Conservation (phyloP, 1,284 basidiomycete genomes). For the Ustilago cynodontis region DNA sequence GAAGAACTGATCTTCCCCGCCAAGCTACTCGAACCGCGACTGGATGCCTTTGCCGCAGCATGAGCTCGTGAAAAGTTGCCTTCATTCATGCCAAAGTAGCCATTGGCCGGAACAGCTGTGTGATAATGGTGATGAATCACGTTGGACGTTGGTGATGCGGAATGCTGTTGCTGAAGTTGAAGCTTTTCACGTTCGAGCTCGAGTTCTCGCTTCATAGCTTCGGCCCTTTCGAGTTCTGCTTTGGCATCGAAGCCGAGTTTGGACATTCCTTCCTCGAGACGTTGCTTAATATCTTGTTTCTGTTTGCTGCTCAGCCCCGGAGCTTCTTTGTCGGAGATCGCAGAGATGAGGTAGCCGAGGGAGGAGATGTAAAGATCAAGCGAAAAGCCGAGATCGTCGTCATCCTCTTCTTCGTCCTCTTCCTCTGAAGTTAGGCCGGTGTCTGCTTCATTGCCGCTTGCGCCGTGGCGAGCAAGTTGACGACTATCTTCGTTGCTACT, state of each 20-base stretch:
- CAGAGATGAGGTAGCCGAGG: constrained; percentile 53
- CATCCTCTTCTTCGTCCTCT: constrained; percentile 20
- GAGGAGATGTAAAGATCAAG: constrained; percentile 58
- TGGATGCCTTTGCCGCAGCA: constrained; percentile 33
- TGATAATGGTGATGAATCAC: constrained; percentile 52
- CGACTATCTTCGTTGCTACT: background rate
- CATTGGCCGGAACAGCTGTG: constrained; percentile 9
- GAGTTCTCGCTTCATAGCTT: constrained; percentile 39
- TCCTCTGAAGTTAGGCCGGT: constrained; percentile 3
- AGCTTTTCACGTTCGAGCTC: constrained; percentile 37
- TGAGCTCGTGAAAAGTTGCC: constrained; percentile 35
- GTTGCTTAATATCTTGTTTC: constrained; percentile 33
- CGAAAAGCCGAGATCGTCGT: constrained; percentile 52
- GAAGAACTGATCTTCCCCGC: constrained; percentile 42
- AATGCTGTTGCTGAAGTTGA: constrained; percentile 14
- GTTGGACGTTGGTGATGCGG: constrained; percentile 3
- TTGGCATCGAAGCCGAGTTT: constrained; percentile 47
- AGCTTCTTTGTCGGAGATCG: constrained; percentile 50
- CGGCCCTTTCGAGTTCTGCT: constrained; percentile 35
- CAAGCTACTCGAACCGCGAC: constrained; percentile 9
- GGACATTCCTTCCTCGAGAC: constrained; percentile 48
- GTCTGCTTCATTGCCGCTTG: constrained; percentile 1
- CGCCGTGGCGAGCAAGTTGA: background rate
- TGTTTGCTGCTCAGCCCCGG: constrained; percentile 39
- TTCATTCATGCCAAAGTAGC: constrained; percentile 12